Evolutionary conservation across 2,329 filamentous ascomycete species (phyloP).

Genomic region (Tolypocladium tropicale): DNA sequence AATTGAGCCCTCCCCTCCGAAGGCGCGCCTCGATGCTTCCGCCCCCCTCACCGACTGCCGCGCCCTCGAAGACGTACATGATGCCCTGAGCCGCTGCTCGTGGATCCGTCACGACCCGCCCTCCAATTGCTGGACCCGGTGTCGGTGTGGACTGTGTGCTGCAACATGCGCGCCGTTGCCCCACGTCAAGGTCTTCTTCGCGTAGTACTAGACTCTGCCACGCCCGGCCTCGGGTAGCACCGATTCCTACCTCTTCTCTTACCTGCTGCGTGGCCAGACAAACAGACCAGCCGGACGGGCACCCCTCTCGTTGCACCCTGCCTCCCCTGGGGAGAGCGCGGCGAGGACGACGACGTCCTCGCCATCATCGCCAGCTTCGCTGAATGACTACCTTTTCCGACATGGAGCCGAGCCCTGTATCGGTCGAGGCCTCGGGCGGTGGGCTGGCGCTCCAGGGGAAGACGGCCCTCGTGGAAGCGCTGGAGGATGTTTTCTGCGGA

Average conservation of each 20-base stretch:
- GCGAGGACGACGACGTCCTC: neutral
- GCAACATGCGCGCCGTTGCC: slow-evolving; percentile 4
- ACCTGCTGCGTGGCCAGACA: neutral
- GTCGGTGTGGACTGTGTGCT: neutral
- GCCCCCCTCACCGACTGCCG: neutral
- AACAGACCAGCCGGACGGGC: neutral
- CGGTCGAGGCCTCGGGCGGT: slow-evolving; percentile 15
- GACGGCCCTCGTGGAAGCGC: slow-evolving; percentile 48
- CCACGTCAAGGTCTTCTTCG: slow-evolving; percentile 5
- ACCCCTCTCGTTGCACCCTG: neutral
- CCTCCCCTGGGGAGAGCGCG: neutral
- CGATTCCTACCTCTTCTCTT: neutral
- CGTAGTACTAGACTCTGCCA: neutral
- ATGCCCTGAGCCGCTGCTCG: neutral
- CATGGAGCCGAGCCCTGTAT: slow-evolving; percentile 21
- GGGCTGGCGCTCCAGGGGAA: slow-evolving; percentile 21
- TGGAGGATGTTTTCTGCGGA: slow-evolving; percentile 83
- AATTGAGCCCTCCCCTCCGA: neutral
- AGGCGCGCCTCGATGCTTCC: neutral
- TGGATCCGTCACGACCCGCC: neutral
- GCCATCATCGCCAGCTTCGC: neutral
- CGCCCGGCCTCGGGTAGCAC: neutral
- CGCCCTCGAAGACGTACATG: neutral
- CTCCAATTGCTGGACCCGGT: neutral
- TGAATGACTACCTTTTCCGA: slow-evolving; percentile 1